These are phyloP conservation scores for Vaccinium vitisidaea DNA, from an alignment of 148 eudicot species.

Conservation along the genomic window DNA sequence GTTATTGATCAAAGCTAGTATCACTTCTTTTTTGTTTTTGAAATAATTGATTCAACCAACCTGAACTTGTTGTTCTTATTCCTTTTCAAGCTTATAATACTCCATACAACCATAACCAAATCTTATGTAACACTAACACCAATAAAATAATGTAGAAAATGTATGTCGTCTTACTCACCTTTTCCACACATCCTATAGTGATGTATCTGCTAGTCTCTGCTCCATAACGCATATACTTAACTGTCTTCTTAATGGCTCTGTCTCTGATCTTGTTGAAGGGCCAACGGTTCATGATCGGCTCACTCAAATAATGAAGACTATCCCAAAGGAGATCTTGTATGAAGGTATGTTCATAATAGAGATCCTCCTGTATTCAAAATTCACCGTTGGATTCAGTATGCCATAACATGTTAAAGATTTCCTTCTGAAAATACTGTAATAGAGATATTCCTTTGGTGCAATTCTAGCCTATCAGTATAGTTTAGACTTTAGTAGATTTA, in stretches of 20 bases:
- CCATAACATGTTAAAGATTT: slow-evolving; percentile 10
- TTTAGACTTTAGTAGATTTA: too few species aligned
- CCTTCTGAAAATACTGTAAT: not conserved
- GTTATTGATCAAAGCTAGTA: not conserved
- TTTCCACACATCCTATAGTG: too few species aligned
- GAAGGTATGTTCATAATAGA: slow-evolving; percentile 7
- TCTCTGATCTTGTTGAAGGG: too few species aligned
- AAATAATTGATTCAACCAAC: not conserved
- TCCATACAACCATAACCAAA: not conserved
- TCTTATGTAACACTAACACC: not conserved
- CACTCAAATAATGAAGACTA: too few species aligned
- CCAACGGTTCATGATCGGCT: too few species aligned
- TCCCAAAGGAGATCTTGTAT: not conserved
- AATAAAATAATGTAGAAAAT: not conserved
- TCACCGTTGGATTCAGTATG: slow-evolving; percentile 17
- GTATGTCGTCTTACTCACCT: not conserved
- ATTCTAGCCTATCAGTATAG: too few species aligned
- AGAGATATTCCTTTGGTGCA: too few species aligned
- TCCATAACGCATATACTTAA: too few species aligned
- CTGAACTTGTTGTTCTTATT: too few species aligned
- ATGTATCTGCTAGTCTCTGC: too few species aligned
- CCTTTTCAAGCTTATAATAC: not conserved
- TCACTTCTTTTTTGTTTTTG: not conserved
- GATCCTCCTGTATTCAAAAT: slow-evolving; percentile 17
- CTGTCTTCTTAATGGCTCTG: too few species aligned